Base-by-base conservation (phyloP, 23 red algal genomes). In the Cyanidiococcus yangmingshanensis region DNA sequence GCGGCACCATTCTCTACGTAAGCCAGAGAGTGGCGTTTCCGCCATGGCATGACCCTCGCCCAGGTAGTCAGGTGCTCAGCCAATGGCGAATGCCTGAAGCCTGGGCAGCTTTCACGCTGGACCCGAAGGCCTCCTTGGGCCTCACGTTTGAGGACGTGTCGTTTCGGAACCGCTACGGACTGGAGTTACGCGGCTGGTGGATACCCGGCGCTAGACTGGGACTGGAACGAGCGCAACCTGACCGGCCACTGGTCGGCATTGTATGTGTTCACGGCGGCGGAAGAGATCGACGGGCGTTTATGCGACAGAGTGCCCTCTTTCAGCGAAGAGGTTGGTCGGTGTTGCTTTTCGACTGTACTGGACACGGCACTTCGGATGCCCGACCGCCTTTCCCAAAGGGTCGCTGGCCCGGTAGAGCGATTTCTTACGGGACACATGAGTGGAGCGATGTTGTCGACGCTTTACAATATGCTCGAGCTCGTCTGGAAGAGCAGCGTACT, bases 231-330 rank as follows among this genome's bases (percentile, higher is more conserved):
- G n/a, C 27, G 7, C 12, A 25, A 29, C 63, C 63, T 12, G 16
- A 7, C 3, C 12, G 16, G 27, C 63, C 63, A 7, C 16, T n/a
- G 50, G 27, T 71, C 3, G 63, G 63, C n/a, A 29, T 71, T 7
- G 63, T 71, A 7, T 71, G 63, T 30, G 63, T 71, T 7, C 63
- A 71, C 63, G 63, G 63, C 32, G 63, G 63, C 27, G 63, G 63
- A 2, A 25, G 63, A 29, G 63, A 71, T 29, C 63, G 63, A 71
- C 63, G 63, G 3, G 63, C 63, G 27, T 71, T 71, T 29, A 32
- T 71, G 63, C 63, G 63, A 7, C 63, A 71, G 63, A 71, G 63
- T 29, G 63, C 32, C 3, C 63, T 71, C 63, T 71, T 71, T 35
- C 63, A 71, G 3, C 63, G 63, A 29, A 25, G 63, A 32, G 63